A percentile compares a stretch with the other conserved stretches of the same genome.
These are phyloP conservation scores for Rhexocercosporidium sp. DNA, from an alignment of 2,329 filamentous ascomycete species.

Conservation along the genomic window DNA sequence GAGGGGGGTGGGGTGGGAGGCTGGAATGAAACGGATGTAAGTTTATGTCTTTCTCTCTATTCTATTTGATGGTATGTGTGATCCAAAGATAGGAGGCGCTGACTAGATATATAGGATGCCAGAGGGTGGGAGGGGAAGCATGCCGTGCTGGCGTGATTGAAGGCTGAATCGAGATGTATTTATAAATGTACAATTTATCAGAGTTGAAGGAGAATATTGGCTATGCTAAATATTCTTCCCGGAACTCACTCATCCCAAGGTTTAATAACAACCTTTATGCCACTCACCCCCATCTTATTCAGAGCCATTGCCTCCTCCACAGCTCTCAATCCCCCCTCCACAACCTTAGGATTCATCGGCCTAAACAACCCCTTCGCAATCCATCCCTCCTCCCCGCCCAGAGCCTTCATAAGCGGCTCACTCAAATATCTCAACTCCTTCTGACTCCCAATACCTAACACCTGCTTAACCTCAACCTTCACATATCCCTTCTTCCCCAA, in stretches of 20 bases:
- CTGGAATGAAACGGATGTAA: background rate
- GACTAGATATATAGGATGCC: too few relatives aligned
- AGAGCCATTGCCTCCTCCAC: background rate
- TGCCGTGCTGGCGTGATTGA: too few relatives aligned
- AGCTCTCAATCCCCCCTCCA: background rate
- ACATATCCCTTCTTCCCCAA: background rate
- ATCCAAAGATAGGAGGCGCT: too few relatives aligned
- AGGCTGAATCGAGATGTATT: too few relatives aligned
- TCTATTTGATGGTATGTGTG: too few relatives aligned
- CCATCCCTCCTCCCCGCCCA: background rate
- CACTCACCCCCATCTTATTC: background rate
- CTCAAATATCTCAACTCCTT: constrained; percentile 1
- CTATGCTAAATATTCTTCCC: too few relatives aligned
- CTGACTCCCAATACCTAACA: background rate
- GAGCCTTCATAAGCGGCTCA: background rate
- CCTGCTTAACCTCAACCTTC: background rate
- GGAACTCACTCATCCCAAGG: background rate
- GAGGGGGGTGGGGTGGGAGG: background rate
- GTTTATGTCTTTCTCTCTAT: background rate
- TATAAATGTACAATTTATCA: too few relatives aligned
- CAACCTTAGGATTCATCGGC: background rate
- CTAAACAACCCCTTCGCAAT: background rate
- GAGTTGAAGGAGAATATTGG: too few relatives aligned
- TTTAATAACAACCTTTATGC: background rate
- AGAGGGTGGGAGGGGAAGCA: too few relatives aligned